Evolutionary conservation across 192 early-diverging fungal species (phyloP), one percentile per base, ranked within the genome.

Genomic region (Umbelopsis sp.): DNA sequence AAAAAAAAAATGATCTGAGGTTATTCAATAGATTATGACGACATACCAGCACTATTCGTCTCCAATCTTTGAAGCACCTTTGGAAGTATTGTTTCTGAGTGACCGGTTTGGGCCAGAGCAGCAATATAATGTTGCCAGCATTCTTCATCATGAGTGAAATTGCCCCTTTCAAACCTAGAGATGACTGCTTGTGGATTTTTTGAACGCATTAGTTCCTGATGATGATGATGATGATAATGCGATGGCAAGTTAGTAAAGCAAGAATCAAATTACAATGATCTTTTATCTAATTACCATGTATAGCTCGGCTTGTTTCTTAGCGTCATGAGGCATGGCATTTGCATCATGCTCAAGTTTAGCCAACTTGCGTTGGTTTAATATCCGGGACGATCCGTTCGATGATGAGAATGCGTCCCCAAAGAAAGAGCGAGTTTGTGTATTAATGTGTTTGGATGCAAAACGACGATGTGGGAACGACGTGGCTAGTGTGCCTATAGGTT

Each of bases 311-410:
- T 88, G 87, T 11, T 80, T 80, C 32, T 68, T 32, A 21, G 85
- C 50, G 69, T 88, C 84, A 34, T 76, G 74, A 14, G 87, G 82
- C 65, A 73, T 80, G 11, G 77, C 71, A 56, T 85, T 84, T 8
- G 87, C 87, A 36, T 86, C 87, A n/a, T 78, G 68, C 47, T 88
- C 87, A 20, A 88, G 44, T 66, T 85, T 82, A 4, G 78, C 77
- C 4, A 85, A 72, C 38, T 80, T 71, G 52, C 83, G 77, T 14
- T 78, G 74, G 62, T 84, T 86, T 26, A 77, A 71, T 47, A 77
- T 74, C 14, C 85, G 77, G 44, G 81, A 77, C 16, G 85, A 25
- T 31, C 29, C 45, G n/a, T 36, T 51, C n/a, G 52, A 50, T 36
- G 59, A 52, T 45, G 34, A 54, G 17, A 71, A 52, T 31, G 69